phyloP scores from a whole-genome alignment of 2,329 filamentous ascomycete genomes.

The Saccharata proteae region DNA sequence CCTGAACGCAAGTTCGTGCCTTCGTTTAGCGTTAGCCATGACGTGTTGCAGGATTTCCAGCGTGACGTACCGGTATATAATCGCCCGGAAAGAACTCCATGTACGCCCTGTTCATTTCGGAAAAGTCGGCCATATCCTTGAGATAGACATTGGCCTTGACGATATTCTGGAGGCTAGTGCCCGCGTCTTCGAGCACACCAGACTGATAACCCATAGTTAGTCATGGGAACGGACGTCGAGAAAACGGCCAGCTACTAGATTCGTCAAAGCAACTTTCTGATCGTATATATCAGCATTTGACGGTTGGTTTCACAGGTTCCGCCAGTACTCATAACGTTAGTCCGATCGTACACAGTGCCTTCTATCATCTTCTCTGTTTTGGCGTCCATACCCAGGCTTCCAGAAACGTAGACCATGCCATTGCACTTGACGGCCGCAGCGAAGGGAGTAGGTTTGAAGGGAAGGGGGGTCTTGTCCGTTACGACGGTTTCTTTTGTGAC shows the following conservation, averaged over 20 bases:
- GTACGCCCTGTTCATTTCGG: constrained; percentile 45
- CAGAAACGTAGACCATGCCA: constrained; percentile 61
- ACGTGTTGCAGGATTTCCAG: too few relatives aligned
- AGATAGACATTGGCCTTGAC: constrained; percentile 59
- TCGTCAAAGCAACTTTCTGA: too few relatives aligned
- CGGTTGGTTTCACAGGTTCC: too few relatives aligned
- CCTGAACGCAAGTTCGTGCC: constrained; percentile 35
- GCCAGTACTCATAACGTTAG: constrained; percentile 28
- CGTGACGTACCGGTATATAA: constrained; percentile 35
- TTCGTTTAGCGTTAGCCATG: neutral
- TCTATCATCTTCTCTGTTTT: constrained; percentile 42
- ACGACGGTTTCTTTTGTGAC: too few relatives aligned
- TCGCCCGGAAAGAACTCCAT: constrained; percentile 35
- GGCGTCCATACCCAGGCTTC: constrained; percentile 47
- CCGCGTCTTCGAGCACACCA: constrained; percentile 49
- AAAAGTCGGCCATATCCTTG: constrained; percentile 53
- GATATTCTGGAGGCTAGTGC: constrained; percentile 46
- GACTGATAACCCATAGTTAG: too few relatives aligned
- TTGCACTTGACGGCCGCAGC: constrained; percentile 32
- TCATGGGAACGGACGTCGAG: too few relatives aligned
- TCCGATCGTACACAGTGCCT: constrained; percentile 43
- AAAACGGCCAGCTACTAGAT: too few relatives aligned
- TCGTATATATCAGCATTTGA: too few relatives aligned
- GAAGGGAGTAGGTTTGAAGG: constrained; percentile 33
- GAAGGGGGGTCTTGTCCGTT: too few relatives aligned